These are phyloP conservation scores for Ichthyophthirius multifiliis DNA, from an alignment of 169 alveolate genomes.

Conservation along the genomic window DNA sequence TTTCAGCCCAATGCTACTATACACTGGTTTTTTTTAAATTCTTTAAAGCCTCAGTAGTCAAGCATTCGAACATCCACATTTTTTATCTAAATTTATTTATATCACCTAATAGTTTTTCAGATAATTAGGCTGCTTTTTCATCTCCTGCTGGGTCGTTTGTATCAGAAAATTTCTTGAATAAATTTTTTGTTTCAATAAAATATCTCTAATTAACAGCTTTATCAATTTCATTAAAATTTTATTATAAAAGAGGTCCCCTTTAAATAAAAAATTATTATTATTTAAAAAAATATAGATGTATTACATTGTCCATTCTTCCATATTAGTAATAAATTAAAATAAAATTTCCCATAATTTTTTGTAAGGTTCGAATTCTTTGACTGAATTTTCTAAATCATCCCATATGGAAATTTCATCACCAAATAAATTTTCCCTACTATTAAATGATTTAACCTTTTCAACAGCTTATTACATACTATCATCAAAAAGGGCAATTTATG, in stretches of 20 bases:
- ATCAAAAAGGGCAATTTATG: neutral
- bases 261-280: neutral
- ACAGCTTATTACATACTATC: constrained; percentile 42
- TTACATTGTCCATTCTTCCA: constrained; percentile 55
- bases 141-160: neutral
- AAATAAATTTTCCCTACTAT: constrained; percentile 62
- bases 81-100: neutral
- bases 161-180: neutral
- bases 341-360: constrained; percentile 51
- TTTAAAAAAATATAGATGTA: neutral
- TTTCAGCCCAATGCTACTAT: constrained; percentile 55
- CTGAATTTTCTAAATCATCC: constrained; percentile 49
- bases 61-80: constrained; percentile 36
- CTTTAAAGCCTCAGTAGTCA: constrained; percentile 49
- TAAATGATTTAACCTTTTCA: constrained; percentile 43
- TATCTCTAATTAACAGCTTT: neutral
- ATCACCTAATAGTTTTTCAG: neutral
- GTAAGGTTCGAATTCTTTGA: constrained; percentile 59
- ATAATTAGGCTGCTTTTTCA: neutral
- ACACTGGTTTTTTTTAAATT: constrained; percentile 5
- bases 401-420: constrained; percentile 36
- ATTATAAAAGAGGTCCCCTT: neutral
- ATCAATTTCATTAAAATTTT: neutral
- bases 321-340: constrained; percentile 38
- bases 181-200: neutral